Evolutionary conservation across 768 basidiomycete genomes (phyloP).

Genomic region (Galerina marginata): DNA sequence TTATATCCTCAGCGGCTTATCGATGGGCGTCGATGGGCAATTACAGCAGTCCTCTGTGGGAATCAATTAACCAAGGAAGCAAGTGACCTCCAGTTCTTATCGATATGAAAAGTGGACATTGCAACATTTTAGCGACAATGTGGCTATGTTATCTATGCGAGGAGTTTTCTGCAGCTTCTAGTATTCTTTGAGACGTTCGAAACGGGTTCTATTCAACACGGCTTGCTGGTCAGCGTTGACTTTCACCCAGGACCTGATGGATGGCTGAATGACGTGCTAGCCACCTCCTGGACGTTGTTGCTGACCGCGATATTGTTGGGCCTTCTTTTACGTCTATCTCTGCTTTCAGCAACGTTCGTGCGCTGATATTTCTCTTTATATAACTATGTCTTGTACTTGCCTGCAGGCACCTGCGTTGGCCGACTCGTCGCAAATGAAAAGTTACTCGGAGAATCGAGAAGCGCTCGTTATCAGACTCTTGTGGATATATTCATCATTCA

Average conservation of each 20-base stretch:
- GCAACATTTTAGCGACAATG: neutral
- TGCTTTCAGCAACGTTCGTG: constrained; percentile 2
- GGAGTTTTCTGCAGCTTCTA: constrained; percentile 13
- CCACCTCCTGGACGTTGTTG: neutral
- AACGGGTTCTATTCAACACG: neutral
- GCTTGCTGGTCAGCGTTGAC: constrained; percentile 2
- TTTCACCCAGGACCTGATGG: constrained; percentile 4
- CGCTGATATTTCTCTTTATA: neutral
- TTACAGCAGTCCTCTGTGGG: constrained; percentile 13
- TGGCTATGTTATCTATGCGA: constrained; percentile 9
- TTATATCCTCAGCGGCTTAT: constrained; percentile 12
- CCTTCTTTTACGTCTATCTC: neutral
- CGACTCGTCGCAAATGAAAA: constrained; percentile 18
- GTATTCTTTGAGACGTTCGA: constrained; percentile 4
- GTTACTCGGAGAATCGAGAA: constrained; percentile 8
- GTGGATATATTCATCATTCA: neutral
- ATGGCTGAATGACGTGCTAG: neutral
- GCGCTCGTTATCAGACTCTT: constrained; percentile 7
- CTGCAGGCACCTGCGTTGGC: constrained; percentile 11
- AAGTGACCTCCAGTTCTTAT: neutral
- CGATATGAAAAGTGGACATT: constrained; percentile 18
- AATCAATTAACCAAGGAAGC: constrained; percentile 13
- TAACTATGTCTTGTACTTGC: neutral
- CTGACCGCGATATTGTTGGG: neutral
- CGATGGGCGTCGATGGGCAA: constrained; percentile 17